phyloP scores from a whole-genome alignment of 805 yeast species.

The Ogataea ramenticola region DNA sequence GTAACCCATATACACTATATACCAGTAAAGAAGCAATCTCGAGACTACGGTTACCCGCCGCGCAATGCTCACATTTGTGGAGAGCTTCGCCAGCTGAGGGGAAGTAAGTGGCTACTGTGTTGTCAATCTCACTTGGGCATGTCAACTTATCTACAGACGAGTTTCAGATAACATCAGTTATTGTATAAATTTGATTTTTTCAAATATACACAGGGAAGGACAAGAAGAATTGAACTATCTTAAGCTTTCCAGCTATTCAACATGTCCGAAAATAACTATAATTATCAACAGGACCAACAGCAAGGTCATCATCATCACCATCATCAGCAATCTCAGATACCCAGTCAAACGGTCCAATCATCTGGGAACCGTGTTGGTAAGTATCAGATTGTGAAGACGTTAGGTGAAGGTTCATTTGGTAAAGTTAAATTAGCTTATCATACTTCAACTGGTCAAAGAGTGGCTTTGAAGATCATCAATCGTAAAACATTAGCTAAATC shows the following conservation, averaged over 20 bases:
- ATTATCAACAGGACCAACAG: slow-evolving; percentile 5
- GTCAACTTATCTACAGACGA: too few relatives aligned
- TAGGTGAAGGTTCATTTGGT: slow-evolving; percentile 96
- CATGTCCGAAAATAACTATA: too few relatives aligned
- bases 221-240: too few relatives aligned
- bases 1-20: too few relatives aligned
- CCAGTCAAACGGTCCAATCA: not conserved
- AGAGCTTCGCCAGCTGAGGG: not conserved
- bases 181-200: too few relatives aligned
- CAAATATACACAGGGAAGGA: too few relatives aligned
- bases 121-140: too few relatives aligned
- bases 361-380: slow-evolving; percentile 61
- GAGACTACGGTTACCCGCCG: not conserved
- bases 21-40: too few relatives aligned
- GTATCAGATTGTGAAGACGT: slow-evolving; percentile 84
- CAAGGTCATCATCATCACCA: slow-evolving; percentile 5
- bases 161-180: too few relatives aligned
- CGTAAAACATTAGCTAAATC: slow-evolving; percentile 86
- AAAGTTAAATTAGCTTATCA: slow-evolving; percentile 91
- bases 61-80: not conserved
- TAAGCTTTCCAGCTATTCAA: too few relatives aligned
- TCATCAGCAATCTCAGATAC: slow-evolving; percentile 5
- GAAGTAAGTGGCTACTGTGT: not conserved
- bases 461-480: slow-evolving; percentile 89
- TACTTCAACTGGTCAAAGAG: slow-evolving; percentile 83